phyloP scores from a whole-genome alignment of 345 rosid species.

The Hirschfeldia incana region DNA sequence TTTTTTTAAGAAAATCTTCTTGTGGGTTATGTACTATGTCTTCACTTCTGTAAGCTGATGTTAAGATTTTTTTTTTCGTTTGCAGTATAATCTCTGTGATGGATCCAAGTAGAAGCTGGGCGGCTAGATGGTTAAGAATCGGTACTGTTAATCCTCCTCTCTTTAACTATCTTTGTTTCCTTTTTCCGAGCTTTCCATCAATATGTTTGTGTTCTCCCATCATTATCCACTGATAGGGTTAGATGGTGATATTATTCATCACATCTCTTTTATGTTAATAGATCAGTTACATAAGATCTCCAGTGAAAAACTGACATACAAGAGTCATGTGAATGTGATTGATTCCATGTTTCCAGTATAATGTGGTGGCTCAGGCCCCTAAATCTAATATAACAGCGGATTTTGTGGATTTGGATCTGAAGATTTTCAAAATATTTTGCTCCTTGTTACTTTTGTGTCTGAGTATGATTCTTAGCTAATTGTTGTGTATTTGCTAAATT shows the following conservation, averaged over 20 bases:
- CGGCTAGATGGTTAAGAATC: constrained; percentile 94
- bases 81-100: constrained; percentile 85
- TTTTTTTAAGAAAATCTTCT: no score
- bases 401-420: no score
- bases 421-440: no score
- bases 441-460: neutral
- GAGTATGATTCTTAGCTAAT: neutral
- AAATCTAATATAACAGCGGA: no score
- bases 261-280: neutral
- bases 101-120: constrained; percentile 97
- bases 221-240: neutral
- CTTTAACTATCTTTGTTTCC: neutral
- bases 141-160: constrained; percentile 48
- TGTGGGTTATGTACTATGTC: neutral
- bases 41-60: neutral
- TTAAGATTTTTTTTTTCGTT: neutral
- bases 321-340: no score
- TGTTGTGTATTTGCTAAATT: constrained; percentile 7
- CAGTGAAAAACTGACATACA: neutral
- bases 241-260: no score
- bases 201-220: neutral
- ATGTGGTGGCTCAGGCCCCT: no score
- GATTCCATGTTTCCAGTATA: neutral
- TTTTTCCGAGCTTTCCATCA: neutral
- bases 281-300: neutral